These are phyloP conservation scores for Penicillium subrubescens DNA, from an alignment of 495 filamentous ascomycete genomes.

Conservation along the genomic window DNA sequence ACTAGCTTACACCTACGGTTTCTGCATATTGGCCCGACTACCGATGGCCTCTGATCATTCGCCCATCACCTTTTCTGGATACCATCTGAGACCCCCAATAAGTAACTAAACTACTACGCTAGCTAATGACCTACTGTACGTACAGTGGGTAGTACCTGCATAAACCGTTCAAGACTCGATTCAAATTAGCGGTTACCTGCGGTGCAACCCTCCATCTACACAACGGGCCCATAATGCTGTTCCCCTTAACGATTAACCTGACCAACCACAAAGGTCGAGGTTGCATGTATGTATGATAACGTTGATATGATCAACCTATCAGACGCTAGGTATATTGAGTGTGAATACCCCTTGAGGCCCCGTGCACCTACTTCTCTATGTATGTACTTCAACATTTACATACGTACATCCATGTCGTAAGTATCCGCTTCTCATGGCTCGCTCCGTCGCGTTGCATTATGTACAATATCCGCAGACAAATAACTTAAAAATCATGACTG, in stretches of 20 bases:
- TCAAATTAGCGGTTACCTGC: not conserved
- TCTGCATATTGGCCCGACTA: too few species aligned
- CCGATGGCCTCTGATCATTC: not conserved
- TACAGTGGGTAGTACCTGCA: not conserved
- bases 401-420: too few species aligned
- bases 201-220: not conserved
- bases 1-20: too few species aligned
- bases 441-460: too few species aligned
- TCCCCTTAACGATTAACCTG: not conserved
- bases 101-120: not conserved
- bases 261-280: not conserved
- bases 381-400: too few species aligned
- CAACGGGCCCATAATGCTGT: not conserved
- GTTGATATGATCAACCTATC: not conserved
- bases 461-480: too few species aligned
- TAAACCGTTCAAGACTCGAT: not conserved
- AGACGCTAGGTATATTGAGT: too few species aligned
- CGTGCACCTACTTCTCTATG: too few species aligned
- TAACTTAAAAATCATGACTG: too few species aligned
- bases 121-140: not conserved
- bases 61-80: not conserved
- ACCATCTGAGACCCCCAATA: not conserved
- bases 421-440: too few species aligned
- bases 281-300: not conserved
- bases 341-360: too few species aligned